Conservation (phyloP, 305 asterid genomes). For the Solanum chacoense region DNA sequence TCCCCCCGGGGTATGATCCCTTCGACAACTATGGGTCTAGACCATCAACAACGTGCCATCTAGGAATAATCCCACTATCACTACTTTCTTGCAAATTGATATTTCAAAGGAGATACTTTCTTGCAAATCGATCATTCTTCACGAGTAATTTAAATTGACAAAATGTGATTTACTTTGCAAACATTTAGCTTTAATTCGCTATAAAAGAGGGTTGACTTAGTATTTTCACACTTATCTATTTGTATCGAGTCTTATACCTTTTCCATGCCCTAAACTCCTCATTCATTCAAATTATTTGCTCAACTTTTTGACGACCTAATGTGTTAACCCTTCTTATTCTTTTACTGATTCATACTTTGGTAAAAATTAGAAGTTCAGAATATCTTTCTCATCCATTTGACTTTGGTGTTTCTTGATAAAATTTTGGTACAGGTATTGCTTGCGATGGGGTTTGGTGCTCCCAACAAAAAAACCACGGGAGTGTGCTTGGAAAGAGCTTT, state of each 20-base stretch:
- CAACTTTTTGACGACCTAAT: neutral
- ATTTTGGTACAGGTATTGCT: conserved; percentile 48
- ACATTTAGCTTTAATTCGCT: neutral
- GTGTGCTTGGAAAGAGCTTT: conserved; percentile 92
- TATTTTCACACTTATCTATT: neutral
- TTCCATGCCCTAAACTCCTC: neutral
- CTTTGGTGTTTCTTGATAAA: neutral
- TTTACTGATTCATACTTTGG: neutral
- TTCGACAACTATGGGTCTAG: neutral
- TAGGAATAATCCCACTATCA: neutral
- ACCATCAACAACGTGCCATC: neutral
- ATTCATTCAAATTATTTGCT: neutral
- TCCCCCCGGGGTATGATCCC: neutral
- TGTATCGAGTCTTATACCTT: neutral
- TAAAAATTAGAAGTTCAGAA: neutral
- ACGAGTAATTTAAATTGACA: neutral
- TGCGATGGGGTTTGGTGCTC: conserved; percentile 81
- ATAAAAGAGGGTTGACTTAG: neutral
- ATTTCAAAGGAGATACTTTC: neutral
- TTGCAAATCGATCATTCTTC: neutral
- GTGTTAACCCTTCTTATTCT: neutral
- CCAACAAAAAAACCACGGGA: conserved; percentile 66
- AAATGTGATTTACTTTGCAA: neutral
- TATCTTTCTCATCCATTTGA: neutral
- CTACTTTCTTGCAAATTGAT: neutral